Base-by-base conservation (phyloP, 192 early-diverging fungal species). In the Coemansia sp. region DNA sequence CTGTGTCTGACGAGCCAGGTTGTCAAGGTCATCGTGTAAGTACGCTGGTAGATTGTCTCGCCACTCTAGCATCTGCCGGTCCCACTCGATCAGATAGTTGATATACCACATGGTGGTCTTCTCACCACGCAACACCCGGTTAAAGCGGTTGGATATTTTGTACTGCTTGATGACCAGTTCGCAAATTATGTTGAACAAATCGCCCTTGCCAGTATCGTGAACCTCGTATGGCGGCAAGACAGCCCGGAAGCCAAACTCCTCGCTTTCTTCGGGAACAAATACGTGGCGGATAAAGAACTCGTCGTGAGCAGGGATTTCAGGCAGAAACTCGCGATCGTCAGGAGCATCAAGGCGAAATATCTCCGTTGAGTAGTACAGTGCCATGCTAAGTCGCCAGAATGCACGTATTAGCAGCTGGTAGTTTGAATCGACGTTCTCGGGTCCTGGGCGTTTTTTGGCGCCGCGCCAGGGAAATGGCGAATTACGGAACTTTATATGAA, bases 1-100 rank as follows among this genome's bases (percentile, higher is more conserved):
- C 65, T 71, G 68, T 10, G 75, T 78, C 33, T 42, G 49, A 33
- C 65, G 75, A 15, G 68, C 75, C 21, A 78, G 61, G n/a, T 20
- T 53, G 5, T 50, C 56, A 19, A 78, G 41, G 40, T 78, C 68
- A 45, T 56, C 55, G 52, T 28, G 48, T 46, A 78, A 23, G 30
- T 71, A 58, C 11, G 55, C 16, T 19, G 75, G 75, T 61, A 78
- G 61, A 14, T 28, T 20, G 5, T 55, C 57, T 20, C 75, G 75
- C 75, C 75, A 78, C 49, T 68, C 64, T 23, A 78, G 61, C 68
- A 78, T 71, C 55, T 71, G 75, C 6, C 75, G 68, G 55, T 78
- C 75, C 75, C 75, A 78, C 58, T 78, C 75, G 15, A 55, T 64
- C 57, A 78, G 23, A 43, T 70, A 78, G 39, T 53, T 67, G 43